A percentile compares a stretch with the other conserved stretches of the same genome.
Conservation (phyloP, 768 basidiomycete genomes). For the Kwoniella botswanensis region DNA sequence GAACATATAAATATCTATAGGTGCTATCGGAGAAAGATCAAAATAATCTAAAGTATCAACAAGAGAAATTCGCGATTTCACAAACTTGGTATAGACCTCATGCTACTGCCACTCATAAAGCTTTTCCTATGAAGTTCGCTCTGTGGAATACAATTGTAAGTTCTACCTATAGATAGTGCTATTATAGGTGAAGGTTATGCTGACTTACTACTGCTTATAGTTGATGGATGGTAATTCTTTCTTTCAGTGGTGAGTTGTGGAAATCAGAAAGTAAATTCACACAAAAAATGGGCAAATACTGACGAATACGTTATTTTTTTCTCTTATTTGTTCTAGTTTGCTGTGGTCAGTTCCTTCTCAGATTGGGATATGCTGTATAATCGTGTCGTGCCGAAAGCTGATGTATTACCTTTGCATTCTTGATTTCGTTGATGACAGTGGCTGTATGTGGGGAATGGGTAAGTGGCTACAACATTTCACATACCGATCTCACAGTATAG, state of each 20-base stretch:
- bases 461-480: slow-evolving; percentile 10
- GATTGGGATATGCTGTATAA: too few species aligned
- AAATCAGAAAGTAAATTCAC: too few species aligned
- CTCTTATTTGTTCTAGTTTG: neutral
- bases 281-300: too few species aligned
- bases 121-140: slow-evolving; percentile 61
- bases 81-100: slow-evolving; percentile 84
- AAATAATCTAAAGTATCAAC: slow-evolving; percentile 51
- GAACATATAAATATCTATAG: neutral
- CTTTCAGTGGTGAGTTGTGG: slow-evolving; percentile 66
- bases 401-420: neutral
- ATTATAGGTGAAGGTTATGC: neutral
- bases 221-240: slow-evolving; percentile 68
- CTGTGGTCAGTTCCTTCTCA: slow-evolving; percentile 53
- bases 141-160: slow-evolving; percentile 69
- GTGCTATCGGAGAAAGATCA: slow-evolving; percentile 55
- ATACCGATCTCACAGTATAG: neutral
- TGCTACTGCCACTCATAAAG: slow-evolving; percentile 72
- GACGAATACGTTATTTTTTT: neutral
- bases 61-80: slow-evolving; percentile 54
- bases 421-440: slow-evolving; percentile 62
- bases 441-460: slow-evolving; percentile 77
- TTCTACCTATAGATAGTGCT: neutral
- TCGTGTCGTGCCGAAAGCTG: too few species aligned
- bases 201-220: slow-evolving; percentile 5